Percentiles rank a stretch among this genome's conserved stretches.
Conservation (phyloP, 2,329 filamentous ascomycete species). For the Magnaporthiopsis incrustans region DNA sequence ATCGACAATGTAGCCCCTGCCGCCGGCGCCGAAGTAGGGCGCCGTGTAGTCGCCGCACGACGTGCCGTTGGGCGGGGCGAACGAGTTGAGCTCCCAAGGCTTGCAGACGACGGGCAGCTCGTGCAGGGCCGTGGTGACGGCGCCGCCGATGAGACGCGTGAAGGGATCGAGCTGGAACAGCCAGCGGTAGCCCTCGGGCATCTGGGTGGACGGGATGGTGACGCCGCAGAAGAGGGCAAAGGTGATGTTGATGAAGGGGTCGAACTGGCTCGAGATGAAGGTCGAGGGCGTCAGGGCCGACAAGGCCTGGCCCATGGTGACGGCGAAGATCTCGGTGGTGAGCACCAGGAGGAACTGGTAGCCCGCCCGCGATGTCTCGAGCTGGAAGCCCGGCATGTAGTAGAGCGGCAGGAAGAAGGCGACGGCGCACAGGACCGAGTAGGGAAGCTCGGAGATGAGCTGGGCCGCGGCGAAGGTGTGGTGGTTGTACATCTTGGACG, state of each 20-base stretch:
- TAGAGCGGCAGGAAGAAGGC: slow-evolving; percentile 77
- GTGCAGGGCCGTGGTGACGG: slow-evolving; percentile 71
- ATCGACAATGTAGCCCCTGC: slow-evolving; percentile 61
- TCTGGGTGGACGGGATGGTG: slow-evolving; percentile 68
- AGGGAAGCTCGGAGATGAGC: slow-evolving; percentile 78
- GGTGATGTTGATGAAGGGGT: slow-evolving; percentile 75
- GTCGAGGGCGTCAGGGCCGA: slow-evolving; percentile 70
- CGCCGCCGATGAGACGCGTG: slow-evolving; percentile 71
- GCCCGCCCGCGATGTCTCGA: slow-evolving; percentile 57
- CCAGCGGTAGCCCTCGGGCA: slow-evolving; percentile 76
- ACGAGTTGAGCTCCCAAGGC: slow-evolving; percentile 54
- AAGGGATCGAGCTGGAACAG: slow-evolving; percentile 78
- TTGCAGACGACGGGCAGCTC: slow-evolving; percentile 54
- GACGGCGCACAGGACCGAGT: slow-evolving; percentile 71
- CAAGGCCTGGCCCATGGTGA: slow-evolving; percentile 70
- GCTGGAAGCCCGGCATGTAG: slow-evolving; percentile 71
- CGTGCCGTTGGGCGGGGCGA: slow-evolving; percentile 56
- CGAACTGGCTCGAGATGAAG: slow-evolving; percentile 71
- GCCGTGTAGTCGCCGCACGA: slow-evolving; percentile 71
- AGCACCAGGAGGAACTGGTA: slow-evolving; percentile 84
- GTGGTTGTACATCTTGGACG: slow-evolving; percentile 77
- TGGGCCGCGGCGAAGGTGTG: slow-evolving; percentile 71
- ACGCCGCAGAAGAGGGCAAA: slow-evolving; percentile 86
- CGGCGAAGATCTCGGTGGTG: slow-evolving; percentile 75
- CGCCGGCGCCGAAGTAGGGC: slow-evolving; percentile 60